Evolutionary conservation across 192 early-diverging fungal species (phyloP), one percentile per base, ranked within the genome.

Genomic region (Coemansia asiatica): DNA sequence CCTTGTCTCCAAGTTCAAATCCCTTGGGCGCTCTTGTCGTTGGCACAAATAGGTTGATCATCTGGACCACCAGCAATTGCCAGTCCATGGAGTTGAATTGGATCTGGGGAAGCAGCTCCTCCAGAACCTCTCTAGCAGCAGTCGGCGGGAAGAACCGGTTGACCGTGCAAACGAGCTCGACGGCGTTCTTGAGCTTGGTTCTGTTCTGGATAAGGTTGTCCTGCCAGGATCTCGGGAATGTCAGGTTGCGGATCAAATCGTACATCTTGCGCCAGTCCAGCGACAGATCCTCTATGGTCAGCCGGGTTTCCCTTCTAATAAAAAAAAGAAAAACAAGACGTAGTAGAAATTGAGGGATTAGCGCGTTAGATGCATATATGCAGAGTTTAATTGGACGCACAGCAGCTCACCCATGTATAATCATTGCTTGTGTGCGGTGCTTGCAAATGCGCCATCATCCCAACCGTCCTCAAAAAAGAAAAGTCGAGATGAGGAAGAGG

Each of bases 191-290:
- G 31, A 79, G 66, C 66, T 65, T 80, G 56, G 49, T 61, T 51
- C 70, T 55, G 66, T 66, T 58, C 71, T 76, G 85, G 46, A 90
- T 55, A 36, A 86, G 69, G 36, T 84, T 85, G 72, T 85, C 82
- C 60, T 90, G 87, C 78, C 88, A 81, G 46, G 81, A 72, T 71
- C 90, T 89, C 53, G 90, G 88, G 67, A 89, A 87, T 40, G 87
- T 73, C 29, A 82, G 33, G 36, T 53, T 53, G 21, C 84, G 66
- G 48, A 89, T 81, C 57, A 85, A 71, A 16, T 89, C 84, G 80
- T 88, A 94, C 27, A 93, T 64, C 25, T 88, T 88, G 38, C 86
- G 63, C 94, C 94, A 95, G 28, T 88, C 85, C 28, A 95, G 72
- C n/a, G 74, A 66, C 6, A 95, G 59, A 48, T 86, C 85, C 13